Evolutionary conservation across 306 rosid genomes (phyloP), one percentile per base, ranked within the genome.

Genomic region (Dalbergia oliveri): DNA sequence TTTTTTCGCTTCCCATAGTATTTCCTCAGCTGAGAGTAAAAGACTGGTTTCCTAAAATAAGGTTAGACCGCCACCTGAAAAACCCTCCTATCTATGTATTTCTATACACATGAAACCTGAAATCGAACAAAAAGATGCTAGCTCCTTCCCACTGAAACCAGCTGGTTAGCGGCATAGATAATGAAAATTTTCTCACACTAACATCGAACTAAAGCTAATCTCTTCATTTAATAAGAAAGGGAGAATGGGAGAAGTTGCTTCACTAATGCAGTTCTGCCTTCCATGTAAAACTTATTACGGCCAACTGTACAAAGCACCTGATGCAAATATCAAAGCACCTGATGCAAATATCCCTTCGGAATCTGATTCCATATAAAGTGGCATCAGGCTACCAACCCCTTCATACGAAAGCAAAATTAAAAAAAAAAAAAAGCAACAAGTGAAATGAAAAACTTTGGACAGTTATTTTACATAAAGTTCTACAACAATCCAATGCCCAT

Each of bases 401-500:
- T 21, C 73, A 34, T 57, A 39, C 44, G 37, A 63, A 21, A 74
- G 10, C 73, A 51, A 19, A 50, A 9, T 19, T 8, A 77, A 62
- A 67, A 79, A 12, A 77, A 62, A 67, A 79, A 82, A 11, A 11
- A 47, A 83, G 82, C 69, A 85, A 80, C 56, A 78, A 79, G 71
- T 78, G 83, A 49, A 86, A 80, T 75, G 68, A 14, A 34, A 73
- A 73, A 74, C 73, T 68, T 53, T 72, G 74, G 76, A 72, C 84
- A 83, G 54, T 71, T 70, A 76, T 86, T 90, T 85, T 90, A 87
- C 97, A 91, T 45, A 61, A 86, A 47, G 66, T 66, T 81, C 70
- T 73, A 77, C 66, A 61, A 26, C 83, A 73, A 73, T 82, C 85
- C 82, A 82, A 84, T 37, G 69, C 77, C 65, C 86, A 84, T 76